Evolutionary conservation across 768 basidiomycete species (phyloP).

Genomic region (Leccinum rimulosum): DNA sequence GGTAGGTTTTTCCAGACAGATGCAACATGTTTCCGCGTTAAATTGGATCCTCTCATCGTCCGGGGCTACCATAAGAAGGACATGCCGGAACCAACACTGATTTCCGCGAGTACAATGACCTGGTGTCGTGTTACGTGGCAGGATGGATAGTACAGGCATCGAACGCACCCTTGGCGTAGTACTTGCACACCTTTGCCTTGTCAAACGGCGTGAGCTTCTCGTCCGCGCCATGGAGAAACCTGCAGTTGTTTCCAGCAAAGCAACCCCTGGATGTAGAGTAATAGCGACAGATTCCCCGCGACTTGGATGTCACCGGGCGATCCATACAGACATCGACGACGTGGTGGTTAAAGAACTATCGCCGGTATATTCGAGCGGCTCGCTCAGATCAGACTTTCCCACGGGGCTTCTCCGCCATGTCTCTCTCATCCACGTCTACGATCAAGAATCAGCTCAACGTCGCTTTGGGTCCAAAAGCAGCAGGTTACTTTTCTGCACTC

Average conservation of each 20-base stretch:
- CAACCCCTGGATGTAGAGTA: conserved; percentile 65
- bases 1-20: conserved; percentile 72
- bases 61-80: conserved; percentile 20
- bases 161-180: conserved; percentile 54
- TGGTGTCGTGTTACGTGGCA: conserved; percentile 23
- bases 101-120: conserved; percentile 72
- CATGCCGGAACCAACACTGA: conserved; percentile 75
- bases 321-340: conserved; percentile 33
- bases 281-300: conserved; percentile 70
- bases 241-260: conserved; percentile 65
- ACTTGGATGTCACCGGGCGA: conserved; percentile 66
- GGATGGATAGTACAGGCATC: background rate
- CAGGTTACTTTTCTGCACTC: conserved; percentile 60
- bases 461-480: conserved; percentile 59
- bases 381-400: conserved; percentile 12
- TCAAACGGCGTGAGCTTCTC: conserved; percentile 65
- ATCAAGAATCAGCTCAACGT: conserved; percentile 66
- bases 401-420: conserved; percentile 44
- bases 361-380: background rate
- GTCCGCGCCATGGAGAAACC: conserved; percentile 66
- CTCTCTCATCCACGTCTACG: conserved; percentile 69
- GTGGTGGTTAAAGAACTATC: background rate
- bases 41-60: conserved; percentile 25
- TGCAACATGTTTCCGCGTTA: conserved; percentile 58
- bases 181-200: conserved; percentile 65